Percentiles rank a stretch among this genome's conserved stretches.
Evolutionary conservation across 2,329 filamentous ascomycete genomes (phyloP).

Genomic region (Xylariomycetidae sp.): DNA sequence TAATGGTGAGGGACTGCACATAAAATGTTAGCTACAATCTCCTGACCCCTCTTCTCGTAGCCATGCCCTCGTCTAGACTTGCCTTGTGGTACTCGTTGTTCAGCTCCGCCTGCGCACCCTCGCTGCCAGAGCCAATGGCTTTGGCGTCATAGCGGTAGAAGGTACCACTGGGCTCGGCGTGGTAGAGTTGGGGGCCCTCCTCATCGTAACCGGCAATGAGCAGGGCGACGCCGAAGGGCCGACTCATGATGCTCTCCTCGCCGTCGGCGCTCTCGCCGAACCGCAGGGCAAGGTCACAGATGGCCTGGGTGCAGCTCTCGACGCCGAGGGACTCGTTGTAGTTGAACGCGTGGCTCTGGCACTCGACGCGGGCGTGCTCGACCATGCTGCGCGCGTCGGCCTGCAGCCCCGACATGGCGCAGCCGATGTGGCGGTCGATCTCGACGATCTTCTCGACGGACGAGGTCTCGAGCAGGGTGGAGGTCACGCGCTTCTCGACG

Average conservation of each 20-base stretch:
- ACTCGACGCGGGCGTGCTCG: constrained; percentile 96
- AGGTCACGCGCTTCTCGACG: constrained; percentile 98
- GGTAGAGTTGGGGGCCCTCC: constrained; percentile 93
- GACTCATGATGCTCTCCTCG: constrained; percentile 97
- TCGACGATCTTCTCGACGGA: constrained; percentile 99
- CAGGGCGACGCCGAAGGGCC: constrained; percentile 93
- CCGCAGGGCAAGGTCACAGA: constrained; percentile 91
- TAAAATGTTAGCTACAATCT: background rate
- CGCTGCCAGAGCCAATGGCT: constrained; percentile 93
- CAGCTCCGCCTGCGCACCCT: constrained; percentile 94
- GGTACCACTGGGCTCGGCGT: constrained; percentile 94
- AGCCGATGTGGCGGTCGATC: constrained; percentile 97
- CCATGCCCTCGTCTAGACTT: constrained; percentile 10
- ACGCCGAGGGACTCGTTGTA: constrained; percentile 93
- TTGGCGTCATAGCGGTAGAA: constrained; percentile 99
- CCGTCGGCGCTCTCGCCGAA: constrained; percentile 97
- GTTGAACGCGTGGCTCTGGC: constrained; percentile 95
- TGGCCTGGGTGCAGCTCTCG: constrained; percentile 97
- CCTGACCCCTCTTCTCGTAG: background rate
- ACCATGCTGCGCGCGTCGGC: constrained; percentile 97
- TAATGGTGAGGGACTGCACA: constrained; percentile 72
- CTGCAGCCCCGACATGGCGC: constrained; percentile 96
- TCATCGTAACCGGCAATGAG: constrained; percentile 97
- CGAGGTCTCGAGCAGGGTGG: constrained; percentile 91
- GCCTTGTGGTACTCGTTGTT: constrained; percentile 98